These are phyloP conservation scores for Aspergillus bombycis DNA, from an alignment of 2,329 filamentous ascomycete species.

Conservation along the genomic window DNA sequence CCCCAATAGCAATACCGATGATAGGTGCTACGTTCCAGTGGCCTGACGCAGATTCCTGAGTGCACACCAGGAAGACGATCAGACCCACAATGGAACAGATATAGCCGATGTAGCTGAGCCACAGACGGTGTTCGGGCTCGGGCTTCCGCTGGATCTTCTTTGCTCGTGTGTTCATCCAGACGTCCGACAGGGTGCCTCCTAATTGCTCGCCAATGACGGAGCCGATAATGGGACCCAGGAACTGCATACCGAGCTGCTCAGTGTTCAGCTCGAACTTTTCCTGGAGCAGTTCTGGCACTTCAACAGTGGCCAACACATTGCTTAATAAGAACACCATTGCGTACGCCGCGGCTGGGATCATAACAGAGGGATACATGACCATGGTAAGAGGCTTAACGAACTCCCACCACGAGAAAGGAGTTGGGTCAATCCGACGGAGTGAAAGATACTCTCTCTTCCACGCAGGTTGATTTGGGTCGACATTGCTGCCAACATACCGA, in stretches of 20 bases:
- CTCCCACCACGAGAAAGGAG: slow-evolving; percentile 52
- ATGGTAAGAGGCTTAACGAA: slow-evolving; percentile 58
- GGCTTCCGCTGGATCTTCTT: slow-evolving; percentile 41
- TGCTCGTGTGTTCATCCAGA: slow-evolving; percentile 57
- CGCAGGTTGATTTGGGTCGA: slow-evolving; percentile 25
- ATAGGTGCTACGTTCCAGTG: slow-evolving; percentile 62
- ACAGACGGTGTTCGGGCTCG: slow-evolving; percentile 59
- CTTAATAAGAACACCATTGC: slow-evolving; percentile 62
- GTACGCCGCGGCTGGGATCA: slow-evolving; percentile 59
- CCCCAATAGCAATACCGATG: slow-evolving; percentile 57
- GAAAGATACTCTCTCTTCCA: slow-evolving; percentile 52
- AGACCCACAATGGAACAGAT: slow-evolving; percentile 57
- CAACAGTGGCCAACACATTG: slow-evolving; percentile 59
- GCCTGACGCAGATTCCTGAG: slow-evolving; percentile 47
- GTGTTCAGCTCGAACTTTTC: slow-evolving; percentile 60
- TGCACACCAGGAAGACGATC: slow-evolving; percentile 61
- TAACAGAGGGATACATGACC: slow-evolving; percentile 50
- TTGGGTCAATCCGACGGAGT: slow-evolving; percentile 56
- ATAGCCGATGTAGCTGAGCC: slow-evolving; percentile 61
- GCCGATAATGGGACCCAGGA: slow-evolving; percentile 61
- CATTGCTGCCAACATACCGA: slow-evolving; percentile 48
- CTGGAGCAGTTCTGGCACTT: slow-evolving; percentile 62
- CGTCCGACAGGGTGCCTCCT: slow-evolving; percentile 59
- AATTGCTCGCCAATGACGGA: slow-evolving; percentile 63
- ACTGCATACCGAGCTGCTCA: slow-evolving; percentile 63